Conservation (phyloP, 2,329 filamentous ascomycete species). For the Coccinonectria pachysandricola region DNA sequence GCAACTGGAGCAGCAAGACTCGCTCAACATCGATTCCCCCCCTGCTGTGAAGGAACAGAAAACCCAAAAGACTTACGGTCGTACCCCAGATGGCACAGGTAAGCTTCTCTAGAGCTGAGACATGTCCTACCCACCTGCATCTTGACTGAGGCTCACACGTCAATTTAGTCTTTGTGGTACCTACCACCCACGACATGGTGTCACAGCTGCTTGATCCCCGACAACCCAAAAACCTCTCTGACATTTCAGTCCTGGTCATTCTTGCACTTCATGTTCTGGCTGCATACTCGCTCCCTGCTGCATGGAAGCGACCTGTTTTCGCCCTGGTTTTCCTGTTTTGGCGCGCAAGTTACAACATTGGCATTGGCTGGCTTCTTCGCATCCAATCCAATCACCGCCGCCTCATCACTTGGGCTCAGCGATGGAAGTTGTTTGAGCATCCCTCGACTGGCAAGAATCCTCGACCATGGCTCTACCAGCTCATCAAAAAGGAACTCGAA, state of each 20-base stretch:
- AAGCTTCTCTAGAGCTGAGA: slow-evolving; percentile 35
- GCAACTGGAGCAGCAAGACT: no score
- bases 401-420: slow-evolving; percentile 78
- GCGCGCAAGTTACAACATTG: slow-evolving; percentile 84
- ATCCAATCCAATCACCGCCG: slow-evolving; percentile 83
- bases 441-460: slow-evolving; percentile 74
- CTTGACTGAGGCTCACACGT: slow-evolving; percentile 16
- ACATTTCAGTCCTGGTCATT: slow-evolving; percentile 68
- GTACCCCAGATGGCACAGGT: slow-evolving; percentile 86
- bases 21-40: no score
- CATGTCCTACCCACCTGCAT: slow-evolving; percentile 2
- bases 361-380: slow-evolving; percentile 82
- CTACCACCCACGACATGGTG: slow-evolving; percentile 97
- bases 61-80: slow-evolving; percentile 71
- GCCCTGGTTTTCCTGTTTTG: slow-evolving; percentile 83
- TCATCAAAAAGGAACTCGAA: slow-evolving; percentile 84
- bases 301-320: slow-evolving; percentile 65
- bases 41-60: no score
- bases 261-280: slow-evolving; percentile 64
- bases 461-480: slow-evolving; percentile 67
- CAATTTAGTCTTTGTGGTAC: slow-evolving; percentile 78
- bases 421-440: slow-evolving; percentile 76
- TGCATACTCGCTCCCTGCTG: slow-evolving; percentile 61
- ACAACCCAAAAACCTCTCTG: slow-evolving; percentile 90
- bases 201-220: slow-evolving; percentile 90